A percentile compares a stretch with the other conserved stretches of the same genome.
Evolutionary conservation across 257 asterid species (phyloP).

Genomic region (Solanum paucissectum): DNA sequence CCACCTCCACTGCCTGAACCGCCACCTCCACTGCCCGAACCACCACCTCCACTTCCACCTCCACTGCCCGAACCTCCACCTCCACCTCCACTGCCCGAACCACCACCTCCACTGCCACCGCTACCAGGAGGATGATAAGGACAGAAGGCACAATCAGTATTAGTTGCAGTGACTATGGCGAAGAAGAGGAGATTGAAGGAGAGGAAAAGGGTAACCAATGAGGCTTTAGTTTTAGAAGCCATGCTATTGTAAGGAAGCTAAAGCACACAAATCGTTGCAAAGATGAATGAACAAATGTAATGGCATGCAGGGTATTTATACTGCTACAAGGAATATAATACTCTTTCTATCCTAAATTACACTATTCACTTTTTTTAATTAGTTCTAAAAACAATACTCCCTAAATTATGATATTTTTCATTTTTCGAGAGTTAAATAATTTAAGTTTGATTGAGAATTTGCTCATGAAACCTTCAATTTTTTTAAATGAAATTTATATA

Average conservation of each 20-base stretch:
- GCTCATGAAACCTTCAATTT: too few species aligned
- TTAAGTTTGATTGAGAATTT: too few species aligned
- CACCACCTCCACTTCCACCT: too few species aligned
- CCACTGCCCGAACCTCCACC: too few species aligned
- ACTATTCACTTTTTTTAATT: too few species aligned
- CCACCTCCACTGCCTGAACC: not conserved
- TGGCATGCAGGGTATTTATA: not conserved
- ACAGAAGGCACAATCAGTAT: not conserved
- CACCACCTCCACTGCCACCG: not conserved
- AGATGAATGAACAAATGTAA: not conserved
- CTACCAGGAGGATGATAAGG: not conserved
- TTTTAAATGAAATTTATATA: too few species aligned
- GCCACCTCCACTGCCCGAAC: not conserved
- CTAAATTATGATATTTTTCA: too few species aligned
- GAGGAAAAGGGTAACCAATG: not conserved
- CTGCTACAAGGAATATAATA: not conserved
- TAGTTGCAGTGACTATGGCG: conserved; percentile 1
- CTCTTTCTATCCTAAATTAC: not conserved
- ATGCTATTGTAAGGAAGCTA: not conserved
- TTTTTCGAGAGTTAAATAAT: too few species aligned
- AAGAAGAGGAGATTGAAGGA: conserved; percentile 10
- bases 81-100: too few species aligned
- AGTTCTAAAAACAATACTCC: too few species aligned
- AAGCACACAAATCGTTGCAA: not conserved
- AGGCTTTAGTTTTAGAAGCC: conserved; percentile 3